A percentile compares a stretch with the other conserved stretches of the same genome.
phyloP scores from a whole-genome alignment of 441 rosid species.

The Biscutella laevigata region DNA sequence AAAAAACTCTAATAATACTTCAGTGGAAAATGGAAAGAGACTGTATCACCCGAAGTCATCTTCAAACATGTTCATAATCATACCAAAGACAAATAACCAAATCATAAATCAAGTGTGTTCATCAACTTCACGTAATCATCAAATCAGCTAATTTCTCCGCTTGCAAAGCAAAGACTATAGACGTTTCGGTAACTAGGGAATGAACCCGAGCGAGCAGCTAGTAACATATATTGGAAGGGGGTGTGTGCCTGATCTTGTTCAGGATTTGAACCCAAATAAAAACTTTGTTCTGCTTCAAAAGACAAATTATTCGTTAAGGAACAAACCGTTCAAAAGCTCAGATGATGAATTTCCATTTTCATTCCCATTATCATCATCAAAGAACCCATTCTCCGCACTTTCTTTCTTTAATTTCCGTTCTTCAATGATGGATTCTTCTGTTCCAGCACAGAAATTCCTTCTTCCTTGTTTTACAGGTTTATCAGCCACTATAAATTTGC shows the following conservation, averaged over 20 bases:
- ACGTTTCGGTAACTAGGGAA: background rate
- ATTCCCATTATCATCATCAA: slow-evolving; percentile 37
- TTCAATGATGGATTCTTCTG: slow-evolving; percentile 51
- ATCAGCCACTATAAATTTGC: slow-evolving; percentile 76
- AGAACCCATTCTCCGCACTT: slow-evolving; percentile 45
- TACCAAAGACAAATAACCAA: background rate
- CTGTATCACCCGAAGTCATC: slow-evolving; percentile 1
- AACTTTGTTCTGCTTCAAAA: background rate
- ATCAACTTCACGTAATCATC: background rate
- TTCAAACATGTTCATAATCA: background rate
- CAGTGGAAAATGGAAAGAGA: no score
- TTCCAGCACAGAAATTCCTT: slow-evolving; percentile 48
- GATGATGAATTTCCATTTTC: slow-evolving; percentile 31
- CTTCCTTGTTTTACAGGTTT: slow-evolving; percentile 45
- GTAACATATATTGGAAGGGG: background rate
- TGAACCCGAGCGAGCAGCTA: background rate
- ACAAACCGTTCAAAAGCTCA: slow-evolving; percentile 51
- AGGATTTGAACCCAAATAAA: background rate
- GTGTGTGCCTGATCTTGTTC: background rate
- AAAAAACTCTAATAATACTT: background rate
- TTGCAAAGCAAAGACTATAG: background rate
- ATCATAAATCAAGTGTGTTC: background rate
- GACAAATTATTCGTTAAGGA: slow-evolving; percentile 30
- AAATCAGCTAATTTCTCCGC: background rate
- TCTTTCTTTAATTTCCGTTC: slow-evolving; percentile 57